Conservation (phyloP, 805 yeast species). For the Myxozyma nipponensis region DNA sequence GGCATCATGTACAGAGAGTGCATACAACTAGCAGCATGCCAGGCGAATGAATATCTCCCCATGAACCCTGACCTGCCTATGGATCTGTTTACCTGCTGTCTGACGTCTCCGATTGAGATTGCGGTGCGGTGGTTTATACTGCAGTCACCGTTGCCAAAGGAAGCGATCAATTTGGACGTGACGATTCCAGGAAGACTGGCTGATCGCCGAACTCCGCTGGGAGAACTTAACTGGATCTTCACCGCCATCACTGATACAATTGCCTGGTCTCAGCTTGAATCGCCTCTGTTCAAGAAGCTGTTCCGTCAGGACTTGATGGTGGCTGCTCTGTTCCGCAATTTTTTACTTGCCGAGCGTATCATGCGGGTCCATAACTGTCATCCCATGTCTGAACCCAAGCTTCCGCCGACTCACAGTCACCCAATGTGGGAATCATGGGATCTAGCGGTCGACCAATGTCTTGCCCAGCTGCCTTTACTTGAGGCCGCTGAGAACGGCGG, state of each 20-base stretch:
- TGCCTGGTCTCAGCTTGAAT: constrained; percentile 90
- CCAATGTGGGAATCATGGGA: constrained; percentile 99
- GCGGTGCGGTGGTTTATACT: constrained; percentile 87
- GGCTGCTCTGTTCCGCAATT: constrained; percentile 92
- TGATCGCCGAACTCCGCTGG: constrained; percentile 91
- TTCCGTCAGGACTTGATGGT: constrained; percentile 96
- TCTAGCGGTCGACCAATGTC: constrained; percentile 89
- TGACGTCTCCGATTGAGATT: constrained; percentile 93
- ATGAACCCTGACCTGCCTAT: constrained; percentile 95
- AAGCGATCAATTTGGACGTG: constrained; percentile 42
- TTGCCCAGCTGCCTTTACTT: constrained; percentile 47
- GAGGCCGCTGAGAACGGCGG: constrained; percentile 38
- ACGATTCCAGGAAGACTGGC: constrained; percentile 86
- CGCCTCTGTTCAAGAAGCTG: constrained; percentile 81
- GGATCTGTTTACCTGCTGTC: constrained; percentile 89
- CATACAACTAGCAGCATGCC: constrained; percentile 90
- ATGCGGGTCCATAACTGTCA: constrained; percentile 93
- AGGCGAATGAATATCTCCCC: constrained; percentile 78
- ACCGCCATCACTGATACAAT: constrained; percentile 97
- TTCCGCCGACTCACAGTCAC: constrained; percentile 80
- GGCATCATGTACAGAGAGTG: constrained; percentile 72
- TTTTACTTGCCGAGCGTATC: constrained; percentile 82
- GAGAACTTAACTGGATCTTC: constrained; percentile 95
- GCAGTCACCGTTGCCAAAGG: constrained; percentile 47
- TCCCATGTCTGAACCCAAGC: constrained; percentile 88